Evolutionary conservation across 345 rosid genomes (phyloP).

Genomic region (Sonneratia alba): DNA sequence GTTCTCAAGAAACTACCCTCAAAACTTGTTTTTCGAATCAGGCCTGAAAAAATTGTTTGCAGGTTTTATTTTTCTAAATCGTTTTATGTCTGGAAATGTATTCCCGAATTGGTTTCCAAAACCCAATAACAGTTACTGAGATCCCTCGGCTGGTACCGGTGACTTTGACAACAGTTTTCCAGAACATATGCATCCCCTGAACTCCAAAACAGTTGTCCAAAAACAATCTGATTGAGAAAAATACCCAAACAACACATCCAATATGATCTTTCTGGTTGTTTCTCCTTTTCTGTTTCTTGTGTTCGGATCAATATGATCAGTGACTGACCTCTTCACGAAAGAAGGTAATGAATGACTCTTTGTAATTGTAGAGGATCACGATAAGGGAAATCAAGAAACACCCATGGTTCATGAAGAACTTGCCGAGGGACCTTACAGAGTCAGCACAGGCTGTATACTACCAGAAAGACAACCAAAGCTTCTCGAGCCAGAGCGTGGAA

Average conservation of each 20-base stretch:
- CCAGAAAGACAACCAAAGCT: conserved; percentile 64
- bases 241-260: too few species aligned
- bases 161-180: too few species aligned
- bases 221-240: too few species aligned
- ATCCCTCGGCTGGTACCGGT: not conserved
- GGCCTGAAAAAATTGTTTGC: too few species aligned
- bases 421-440: conserved; percentile 79
- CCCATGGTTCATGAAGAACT: conserved; percentile 91
- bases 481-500: conserved; percentile 63
- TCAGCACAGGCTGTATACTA: conserved; percentile 64
- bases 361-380: conserved; percentile 48
- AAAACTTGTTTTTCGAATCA: not conserved
- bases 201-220: too few species aligned
- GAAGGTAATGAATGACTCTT: conserved; percentile 49
- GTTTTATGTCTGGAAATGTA: too few species aligned
- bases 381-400: conserved; percentile 77
- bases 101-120: not conserved
- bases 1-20: not conserved
- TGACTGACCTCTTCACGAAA: not conserved
- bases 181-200: too few species aligned
- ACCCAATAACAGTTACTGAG: not conserved
- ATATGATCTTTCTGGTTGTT: too few species aligned
- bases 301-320: conserved; percentile 3
- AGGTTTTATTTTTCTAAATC: too few species aligned
- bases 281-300: too few species aligned